Conservation (phyloP, 2,329 filamentous ascomycete species). For the Diaporthe sp. region DNA sequence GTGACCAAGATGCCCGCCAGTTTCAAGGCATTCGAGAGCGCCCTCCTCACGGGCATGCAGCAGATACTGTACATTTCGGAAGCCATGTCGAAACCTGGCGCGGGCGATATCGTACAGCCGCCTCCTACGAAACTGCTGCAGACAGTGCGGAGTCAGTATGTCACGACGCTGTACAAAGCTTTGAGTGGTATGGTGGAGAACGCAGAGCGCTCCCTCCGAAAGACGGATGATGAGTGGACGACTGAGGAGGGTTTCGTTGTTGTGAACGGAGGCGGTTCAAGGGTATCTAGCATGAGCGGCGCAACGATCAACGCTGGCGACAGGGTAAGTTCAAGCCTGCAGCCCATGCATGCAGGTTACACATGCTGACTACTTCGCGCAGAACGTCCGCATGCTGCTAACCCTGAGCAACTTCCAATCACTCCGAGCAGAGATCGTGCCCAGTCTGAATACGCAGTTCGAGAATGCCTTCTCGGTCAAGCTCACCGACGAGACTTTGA, state of each 20-base stretch:
- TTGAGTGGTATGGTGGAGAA: conserved; percentile 98
- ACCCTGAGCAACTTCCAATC: conserved; percentile 93
- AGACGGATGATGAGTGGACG: conserved; percentile 74
- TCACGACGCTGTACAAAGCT: conserved; percentile 93
- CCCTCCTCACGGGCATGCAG: conserved; percentile 88
- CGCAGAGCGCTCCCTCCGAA: conserved; percentile 81
- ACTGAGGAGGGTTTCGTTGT: conserved; percentile 61
- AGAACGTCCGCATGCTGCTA: conserved; percentile 94
- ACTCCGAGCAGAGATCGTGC: conserved; percentile 85
- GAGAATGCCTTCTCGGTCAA: conserved; percentile 95
- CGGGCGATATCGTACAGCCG: conserved; percentile 83
- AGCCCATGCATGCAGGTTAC: neutral
- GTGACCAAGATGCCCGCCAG: conserved; percentile 91
- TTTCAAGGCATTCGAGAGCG: conserved; percentile 88
- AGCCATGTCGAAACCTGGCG: conserved; percentile 80
- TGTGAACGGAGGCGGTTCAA: conserved; percentile 47
- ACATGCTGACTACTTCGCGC: conserved; percentile 46
- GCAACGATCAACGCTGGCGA: conserved; percentile 69
- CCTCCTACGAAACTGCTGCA: conserved; percentile 90
- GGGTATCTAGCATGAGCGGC: conserved; percentile 54
- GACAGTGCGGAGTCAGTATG: conserved; percentile 92
- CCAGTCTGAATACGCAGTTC: conserved; percentile 90
- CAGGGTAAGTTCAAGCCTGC: conserved; percentile 59
- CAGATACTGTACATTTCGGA: conserved; percentile 96
- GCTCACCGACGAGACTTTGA: conserved; percentile 92